Evolutionary conservation across 2,329 filamentous ascomycete species (phyloP), one percentile per base, ranked within the genome.

Genomic region (Fusarium sp.): DNA sequence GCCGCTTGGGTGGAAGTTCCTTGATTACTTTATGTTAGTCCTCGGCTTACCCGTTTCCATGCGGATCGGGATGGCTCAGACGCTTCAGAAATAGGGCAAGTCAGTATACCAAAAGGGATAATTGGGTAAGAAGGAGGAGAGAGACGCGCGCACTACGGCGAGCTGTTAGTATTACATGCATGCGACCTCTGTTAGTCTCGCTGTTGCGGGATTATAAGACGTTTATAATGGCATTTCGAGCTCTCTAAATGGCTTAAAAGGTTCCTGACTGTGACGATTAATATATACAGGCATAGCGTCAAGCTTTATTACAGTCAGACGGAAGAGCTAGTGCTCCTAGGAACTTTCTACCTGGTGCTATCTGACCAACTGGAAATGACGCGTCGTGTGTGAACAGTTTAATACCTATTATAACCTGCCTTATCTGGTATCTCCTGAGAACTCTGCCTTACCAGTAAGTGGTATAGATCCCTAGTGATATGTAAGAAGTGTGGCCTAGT

Each of bases 361-460:
- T 45, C 55, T 52, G 37, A 60, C 38, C 30, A 60, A 46, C 38
- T 60, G 50, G 37, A 52, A 30, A 41, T 57, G 15, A 45, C 30
- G 17, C 56, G 27, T 56, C 23, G 17, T 52, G 32, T n/a, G 20
- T 65, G 14, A 56, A 52, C 10, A 10, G 54, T n/a, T 35, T 17
- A 59, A 45, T 15, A 54, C 14, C 65, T n/a, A 57, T 44, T 18
- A 61, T 8, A 35, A 59, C 52, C 60, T 68, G 27, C 60, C 38
- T 64, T 40, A 55, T 56, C 12, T 64, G 49, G 60, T 8, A 52
- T 56, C 48, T 50, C 44, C 23, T 23, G 49, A 60, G 54, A 15
- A 63, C 23, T 53, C 60, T 67, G 60, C 60, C 65, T 58, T 68
- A 15, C 65, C 46, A 58, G 10, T 40, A 15, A 60, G 62, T 54